phyloP scores from a whole-genome alignment of 73 alveolate genomes.

The Blepharisma japonicum region DNA sequence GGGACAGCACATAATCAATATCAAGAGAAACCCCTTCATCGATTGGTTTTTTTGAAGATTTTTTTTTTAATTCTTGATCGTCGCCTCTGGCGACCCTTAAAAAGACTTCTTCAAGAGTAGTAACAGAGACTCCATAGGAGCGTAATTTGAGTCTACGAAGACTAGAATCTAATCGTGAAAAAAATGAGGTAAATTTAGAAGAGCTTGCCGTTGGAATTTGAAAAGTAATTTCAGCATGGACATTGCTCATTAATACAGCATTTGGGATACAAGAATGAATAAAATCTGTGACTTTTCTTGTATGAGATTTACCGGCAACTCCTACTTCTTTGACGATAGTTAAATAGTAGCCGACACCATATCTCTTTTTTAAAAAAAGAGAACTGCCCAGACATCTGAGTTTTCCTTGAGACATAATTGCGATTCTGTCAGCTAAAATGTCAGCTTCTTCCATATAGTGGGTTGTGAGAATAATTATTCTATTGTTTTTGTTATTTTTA shows the following conservation, averaged over 20 bases:
- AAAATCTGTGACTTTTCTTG: constrained; percentile 32
- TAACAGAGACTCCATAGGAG: constrained; percentile 86
- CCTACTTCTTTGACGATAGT: constrained; percentile 56
- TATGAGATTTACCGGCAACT: constrained; percentile 31
- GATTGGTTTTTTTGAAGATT: not conserved
- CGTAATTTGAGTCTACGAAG: constrained; percentile 61
- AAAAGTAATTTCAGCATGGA: constrained; percentile 60
- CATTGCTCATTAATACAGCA: constrained; percentile 42
- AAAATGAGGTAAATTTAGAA: constrained; percentile 61
- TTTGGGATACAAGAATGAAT: constrained; percentile 35
- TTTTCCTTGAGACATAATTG: constrained; percentile 68
- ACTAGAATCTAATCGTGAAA: constrained; percentile 64
- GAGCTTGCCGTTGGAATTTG: constrained; percentile 59
- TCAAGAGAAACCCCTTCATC: not conserved
- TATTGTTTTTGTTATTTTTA: constrained; percentile 41
- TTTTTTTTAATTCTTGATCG: not conserved
- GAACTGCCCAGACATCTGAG: constrained; percentile 63
- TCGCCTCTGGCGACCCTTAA: constrained; percentile 66
- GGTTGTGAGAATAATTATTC: constrained; percentile 59
- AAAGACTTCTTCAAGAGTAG: constrained; percentile 95
- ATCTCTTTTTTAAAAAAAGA: constrained; percentile 57
- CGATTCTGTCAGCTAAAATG: constrained; percentile 72
- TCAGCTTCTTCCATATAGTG: constrained; percentile 82
- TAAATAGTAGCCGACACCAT: constrained; percentile 81
- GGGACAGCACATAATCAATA: not conserved